Evolutionary conservation across 331 rosid species (phyloP).

Genomic region (Cydonia oblonga): DNA sequence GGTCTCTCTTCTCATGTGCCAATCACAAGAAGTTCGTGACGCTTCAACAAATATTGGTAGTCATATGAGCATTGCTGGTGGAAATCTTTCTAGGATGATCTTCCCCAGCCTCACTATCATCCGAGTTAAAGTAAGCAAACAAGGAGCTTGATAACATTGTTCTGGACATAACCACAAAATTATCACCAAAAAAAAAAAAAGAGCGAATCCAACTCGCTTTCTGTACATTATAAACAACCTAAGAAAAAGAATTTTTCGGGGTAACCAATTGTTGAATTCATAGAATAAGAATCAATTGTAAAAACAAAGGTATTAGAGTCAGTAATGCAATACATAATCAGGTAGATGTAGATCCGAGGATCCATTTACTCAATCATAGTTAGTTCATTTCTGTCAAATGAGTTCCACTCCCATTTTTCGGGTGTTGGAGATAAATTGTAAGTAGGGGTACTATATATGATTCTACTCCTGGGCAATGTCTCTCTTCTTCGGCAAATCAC

Average conservation of each 20-base stretch:
- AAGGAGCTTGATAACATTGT: conserved; percentile 13
- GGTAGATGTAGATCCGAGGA: not conserved
- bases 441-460: not conserved
- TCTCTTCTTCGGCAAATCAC: conserved; percentile 12
- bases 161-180: not conserved
- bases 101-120: conserved; percentile 35
- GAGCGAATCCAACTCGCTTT: not conserved
- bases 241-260: not conserved
- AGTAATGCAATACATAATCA: not conserved
- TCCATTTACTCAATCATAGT: not conserved
- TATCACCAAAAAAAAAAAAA: not conserved
- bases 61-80: conserved; percentile 18
- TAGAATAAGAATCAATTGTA: not conserved
- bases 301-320: not conserved
- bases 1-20: too few species aligned
- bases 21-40: too few species aligned
- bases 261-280: not conserved
- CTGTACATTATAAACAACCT: not conserved
- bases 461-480: not conserved
- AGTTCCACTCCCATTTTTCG: not conserved
- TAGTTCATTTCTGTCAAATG: not conserved
- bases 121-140: conserved; percentile 31
- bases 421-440: not conserved
- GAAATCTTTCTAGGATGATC: conserved; percentile 28
- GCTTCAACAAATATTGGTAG: conserved; percentile 36